Conservation (phyloP, 2,329 filamentous ascomycete genomes). For the Paracamarosporium sp. region DNA sequence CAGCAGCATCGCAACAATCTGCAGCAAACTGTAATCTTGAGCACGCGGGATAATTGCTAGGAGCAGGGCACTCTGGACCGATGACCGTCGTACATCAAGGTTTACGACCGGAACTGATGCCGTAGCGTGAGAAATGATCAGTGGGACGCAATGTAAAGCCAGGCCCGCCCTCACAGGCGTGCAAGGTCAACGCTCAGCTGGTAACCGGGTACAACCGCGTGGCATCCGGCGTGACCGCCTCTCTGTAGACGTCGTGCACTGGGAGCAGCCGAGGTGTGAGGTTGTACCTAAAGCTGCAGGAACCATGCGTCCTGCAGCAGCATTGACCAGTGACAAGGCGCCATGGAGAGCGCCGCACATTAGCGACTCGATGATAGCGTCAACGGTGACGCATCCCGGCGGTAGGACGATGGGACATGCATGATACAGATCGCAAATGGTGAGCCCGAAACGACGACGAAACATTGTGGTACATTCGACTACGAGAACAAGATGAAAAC, state of each 20-base stretch:
- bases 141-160: not conserved
- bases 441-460: constrained; percentile 14
- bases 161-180: constrained; percentile 2
- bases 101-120: constrained; percentile 2
- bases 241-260: constrained; percentile 10
- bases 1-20: not conserved
- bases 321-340: constrained; percentile 18
- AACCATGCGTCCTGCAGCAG: constrained; percentile 20
- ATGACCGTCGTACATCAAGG: not conserved
- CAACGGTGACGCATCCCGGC: constrained; percentile 7
- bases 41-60: not conserved
- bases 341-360: constrained; percentile 19
- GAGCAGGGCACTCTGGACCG: constrained; percentile 1
- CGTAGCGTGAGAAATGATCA: constrained; percentile 1
- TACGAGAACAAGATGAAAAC: constrained; percentile 27
- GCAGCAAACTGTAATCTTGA: not conserved
- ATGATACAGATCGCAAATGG: constrained; percentile 8
- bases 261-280: constrained; percentile 16
- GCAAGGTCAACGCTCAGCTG: not conserved
- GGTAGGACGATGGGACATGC: constrained; percentile 17
- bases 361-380: constrained; percentile 21
- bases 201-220: constrained; percentile 4
- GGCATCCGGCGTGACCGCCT: constrained; percentile 11
- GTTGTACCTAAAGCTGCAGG: constrained; percentile 22
- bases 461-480: constrained; percentile 34